phyloP scores from a whole-genome alignment of 1,284 basidiomycete species.

The Lignosus rhinocerotis region DNA sequence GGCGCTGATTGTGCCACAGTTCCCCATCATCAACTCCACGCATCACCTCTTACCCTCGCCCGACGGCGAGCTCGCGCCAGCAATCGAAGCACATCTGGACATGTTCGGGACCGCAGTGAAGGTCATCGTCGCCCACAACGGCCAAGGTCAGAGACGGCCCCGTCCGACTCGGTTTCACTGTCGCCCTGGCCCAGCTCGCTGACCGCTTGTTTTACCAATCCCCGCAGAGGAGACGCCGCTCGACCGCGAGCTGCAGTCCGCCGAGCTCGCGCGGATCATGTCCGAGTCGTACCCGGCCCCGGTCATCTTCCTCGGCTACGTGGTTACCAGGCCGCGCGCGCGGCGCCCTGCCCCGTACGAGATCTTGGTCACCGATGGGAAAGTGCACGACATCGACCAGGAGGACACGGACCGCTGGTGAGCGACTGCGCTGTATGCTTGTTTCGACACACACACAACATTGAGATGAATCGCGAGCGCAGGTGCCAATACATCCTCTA shows the following conservation, averaged over 20 bases:
- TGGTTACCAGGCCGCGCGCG: conserved; percentile 80
- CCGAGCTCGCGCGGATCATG: conserved; percentile 82
- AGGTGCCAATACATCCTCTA: conserved; percentile 92
- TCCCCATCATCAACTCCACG: conserved; percentile 88
- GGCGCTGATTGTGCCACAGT: conserved; percentile 43
- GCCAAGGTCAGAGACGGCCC: conserved; percentile 61
- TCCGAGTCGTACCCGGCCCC: conserved; percentile 72
- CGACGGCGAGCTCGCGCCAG: conserved; percentile 87
- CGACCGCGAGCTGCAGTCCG: conserved; percentile 88
- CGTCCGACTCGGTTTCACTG: not conserved
- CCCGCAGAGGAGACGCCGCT: conserved; percentile 79
- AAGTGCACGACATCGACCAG: conserved; percentile 74
- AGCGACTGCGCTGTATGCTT: conserved; percentile 13
- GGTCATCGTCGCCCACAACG: conserved; percentile 89
- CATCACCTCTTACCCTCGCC: conserved; percentile 93
- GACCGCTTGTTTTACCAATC: not conserved
- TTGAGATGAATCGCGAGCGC: not conserved
- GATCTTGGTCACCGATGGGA: conserved; percentile 74
- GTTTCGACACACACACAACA: not conserved
- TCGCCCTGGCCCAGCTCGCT: not conserved
- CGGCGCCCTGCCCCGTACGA: conserved; percentile 80
- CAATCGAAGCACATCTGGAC: conserved; percentile 87
- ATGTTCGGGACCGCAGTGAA: conserved; percentile 81
- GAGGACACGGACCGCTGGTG: conserved; percentile 75
- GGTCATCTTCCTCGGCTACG: conserved; percentile 85